Conservation (phyloP, 495 filamentous ascomycete species). For the Penicillium flavigenum region DNA sequence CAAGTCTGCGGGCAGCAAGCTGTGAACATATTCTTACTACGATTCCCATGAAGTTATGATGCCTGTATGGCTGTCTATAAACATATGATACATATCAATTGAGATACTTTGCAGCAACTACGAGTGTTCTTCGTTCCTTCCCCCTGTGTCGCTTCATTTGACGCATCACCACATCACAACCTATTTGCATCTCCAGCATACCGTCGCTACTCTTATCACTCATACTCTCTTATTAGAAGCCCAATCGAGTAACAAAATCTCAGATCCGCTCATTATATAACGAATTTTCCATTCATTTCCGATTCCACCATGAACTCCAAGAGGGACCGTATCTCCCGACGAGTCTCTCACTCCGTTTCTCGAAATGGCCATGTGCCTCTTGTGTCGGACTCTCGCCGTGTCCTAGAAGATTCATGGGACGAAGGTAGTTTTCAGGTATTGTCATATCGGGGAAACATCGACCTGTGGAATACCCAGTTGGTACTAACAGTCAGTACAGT, state of each 20-base stretch:
- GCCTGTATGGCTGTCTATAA: constrained; percentile 1
- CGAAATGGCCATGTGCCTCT: background rate
- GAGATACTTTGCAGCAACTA: constrained; percentile 2
- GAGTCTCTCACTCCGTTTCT: constrained; percentile 1
- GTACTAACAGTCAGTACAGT: constrained; percentile 7
- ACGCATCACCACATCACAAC: background rate
- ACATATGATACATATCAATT: background rate
- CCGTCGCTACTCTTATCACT: background rate
- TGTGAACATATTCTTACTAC: constrained; percentile 29
- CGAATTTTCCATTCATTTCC: constrained; percentile 6
- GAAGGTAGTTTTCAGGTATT: constrained; percentile 9
- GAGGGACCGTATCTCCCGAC: background rate
- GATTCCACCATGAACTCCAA: background rate
- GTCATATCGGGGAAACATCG: background rate
- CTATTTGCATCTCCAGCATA: background rate
- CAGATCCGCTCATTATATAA: constrained; percentile 9
- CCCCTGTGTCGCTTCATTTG: background rate
- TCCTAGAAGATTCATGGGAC: background rate
- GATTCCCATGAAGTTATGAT: constrained; percentile 3
- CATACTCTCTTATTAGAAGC: background rate
- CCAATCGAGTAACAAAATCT: background rate
- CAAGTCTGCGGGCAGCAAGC: constrained; percentile 42
- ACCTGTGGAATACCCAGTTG: background rate
- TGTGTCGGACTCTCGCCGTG: background rate
- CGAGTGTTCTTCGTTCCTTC: constrained; percentile 8